These are phyloP conservation scores for Dactylellina parvicollis DNA, from an alignment of 2,329 filamentous ascomycete genomes.

Conservation along the genomic window DNA sequence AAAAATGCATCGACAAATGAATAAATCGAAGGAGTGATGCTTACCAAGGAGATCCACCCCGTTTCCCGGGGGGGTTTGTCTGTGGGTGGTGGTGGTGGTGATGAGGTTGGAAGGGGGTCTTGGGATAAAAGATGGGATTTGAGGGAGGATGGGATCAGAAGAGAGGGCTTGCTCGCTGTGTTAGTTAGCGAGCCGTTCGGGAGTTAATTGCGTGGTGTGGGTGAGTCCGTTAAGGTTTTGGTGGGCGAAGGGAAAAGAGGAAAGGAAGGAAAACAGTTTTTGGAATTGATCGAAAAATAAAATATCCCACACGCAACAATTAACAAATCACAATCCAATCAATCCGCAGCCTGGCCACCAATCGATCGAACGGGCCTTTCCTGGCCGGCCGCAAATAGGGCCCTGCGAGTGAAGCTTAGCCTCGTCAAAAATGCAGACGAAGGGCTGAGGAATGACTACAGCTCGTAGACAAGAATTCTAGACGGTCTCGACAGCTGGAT, in stretches of 20 bases:
- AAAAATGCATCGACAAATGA: slow-evolving; percentile 32
- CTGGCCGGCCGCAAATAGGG: background rate
- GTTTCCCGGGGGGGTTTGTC: slow-evolving; percentile 20
- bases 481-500: background rate
- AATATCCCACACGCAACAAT: slow-evolving; percentile 53
- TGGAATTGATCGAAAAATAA: slow-evolving; percentile 41
- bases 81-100: slow-evolving; percentile 10
- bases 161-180: background rate
- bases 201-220: slow-evolving; percentile 23
- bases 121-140: slow-evolving; percentile 1
- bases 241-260: slow-evolving; percentile 24
- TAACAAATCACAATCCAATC: slow-evolving; percentile 48
- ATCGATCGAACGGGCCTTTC: background rate
- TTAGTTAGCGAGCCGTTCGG: slow-evolving; percentile 23
- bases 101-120: slow-evolving; percentile 3
- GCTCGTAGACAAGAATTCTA: slow-evolving; percentile 7
- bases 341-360: slow-evolving; percentile 8
- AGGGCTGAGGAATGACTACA: slow-evolving; percentile 30
- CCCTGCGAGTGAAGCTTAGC: slow-evolving; percentile 4
- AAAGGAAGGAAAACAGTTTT: slow-evolving; percentile 23
- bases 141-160: slow-evolving; percentile 5
- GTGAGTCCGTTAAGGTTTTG: slow-evolving; percentile 8
- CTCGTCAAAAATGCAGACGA: slow-evolving; percentile 38
- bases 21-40: slow-evolving; percentile 5
- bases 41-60: slow-evolving; percentile 26